These are phyloP conservation scores for Xylaria bambusicola DNA, from an alignment of 495 filamentous ascomycete species.

Conservation along the genomic window DNA sequence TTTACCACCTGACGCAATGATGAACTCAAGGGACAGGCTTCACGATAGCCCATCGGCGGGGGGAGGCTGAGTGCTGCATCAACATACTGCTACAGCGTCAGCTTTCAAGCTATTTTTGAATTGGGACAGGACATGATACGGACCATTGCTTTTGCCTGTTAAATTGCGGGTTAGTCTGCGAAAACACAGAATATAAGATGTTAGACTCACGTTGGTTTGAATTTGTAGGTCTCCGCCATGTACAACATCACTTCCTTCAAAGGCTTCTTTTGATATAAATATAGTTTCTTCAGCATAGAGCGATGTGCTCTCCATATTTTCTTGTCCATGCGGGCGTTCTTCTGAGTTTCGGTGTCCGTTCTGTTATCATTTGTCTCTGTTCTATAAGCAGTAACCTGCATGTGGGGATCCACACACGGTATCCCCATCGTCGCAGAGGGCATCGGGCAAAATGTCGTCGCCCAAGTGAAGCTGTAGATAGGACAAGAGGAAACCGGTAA, in stretches of 20 bases:
- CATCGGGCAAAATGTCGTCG: background rate
- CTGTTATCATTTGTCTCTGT: background rate
- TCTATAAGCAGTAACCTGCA: background rate
- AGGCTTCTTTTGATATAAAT: background rate
- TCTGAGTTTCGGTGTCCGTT: background rate
- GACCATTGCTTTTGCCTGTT: slow-evolving; percentile 9
- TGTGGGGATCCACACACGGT: background rate
- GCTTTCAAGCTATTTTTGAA: background rate
- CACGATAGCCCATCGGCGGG: no score
- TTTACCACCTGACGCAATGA: background rate
- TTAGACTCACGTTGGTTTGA: slow-evolving; percentile 1
- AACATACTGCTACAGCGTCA: slow-evolving; percentile 8
- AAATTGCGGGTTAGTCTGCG: background rate
- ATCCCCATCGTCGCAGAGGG: background rate
- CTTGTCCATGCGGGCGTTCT: background rate
- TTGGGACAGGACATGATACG: background rate
- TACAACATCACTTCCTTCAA: background rate
- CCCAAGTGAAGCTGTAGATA: background rate
- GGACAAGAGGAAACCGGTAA: background rate
- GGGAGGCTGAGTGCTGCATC: no score
- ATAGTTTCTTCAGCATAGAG: background rate
- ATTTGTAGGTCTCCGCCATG: background rate
- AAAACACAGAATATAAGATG: background rate
- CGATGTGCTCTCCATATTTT: background rate
- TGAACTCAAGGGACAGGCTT: no score